phyloP scores from a whole-genome alignment of 2,329 filamentous ascomycete species.

The Monascus ruber region DNA sequence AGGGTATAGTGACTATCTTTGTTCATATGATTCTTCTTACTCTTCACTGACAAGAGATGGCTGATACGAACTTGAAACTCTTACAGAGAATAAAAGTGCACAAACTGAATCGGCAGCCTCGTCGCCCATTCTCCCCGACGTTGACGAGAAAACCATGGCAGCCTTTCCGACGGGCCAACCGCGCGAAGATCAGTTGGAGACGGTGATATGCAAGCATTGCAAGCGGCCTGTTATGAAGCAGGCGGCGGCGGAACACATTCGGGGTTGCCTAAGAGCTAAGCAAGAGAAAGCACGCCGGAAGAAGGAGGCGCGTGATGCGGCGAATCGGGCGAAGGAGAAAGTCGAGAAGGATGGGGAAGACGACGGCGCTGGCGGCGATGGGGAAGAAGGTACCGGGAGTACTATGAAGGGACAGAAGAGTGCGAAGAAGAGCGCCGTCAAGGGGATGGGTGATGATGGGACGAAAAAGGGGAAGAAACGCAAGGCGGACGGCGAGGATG shows the following conservation, averaged over 20 bases:
- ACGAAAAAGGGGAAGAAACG: constrained; percentile 62
- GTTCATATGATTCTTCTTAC: constrained; percentile 1
- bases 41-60: not conserved
- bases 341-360: constrained; percentile 36
- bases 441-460: constrained; percentile 43
- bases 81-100: constrained; percentile 15
- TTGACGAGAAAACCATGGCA: constrained; percentile 65
- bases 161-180: constrained; percentile 74
- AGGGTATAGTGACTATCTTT: constrained; percentile 12
- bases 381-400: constrained; percentile 22
- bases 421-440: constrained; percentile 47
- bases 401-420: constrained; percentile 50
- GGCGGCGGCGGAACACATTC: constrained; percentile 67
- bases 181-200: constrained; percentile 66
- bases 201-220: constrained; percentile 85
- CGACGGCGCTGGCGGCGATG: constrained; percentile 31
- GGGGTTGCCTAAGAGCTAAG: constrained; percentile 72
- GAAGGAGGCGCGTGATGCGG: constrained; percentile 61
- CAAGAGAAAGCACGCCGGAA: constrained; percentile 69
- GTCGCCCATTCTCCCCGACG: constrained; percentile 38
- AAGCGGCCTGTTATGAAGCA: constrained; percentile 75
- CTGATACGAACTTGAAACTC: constrained; percentile 1
- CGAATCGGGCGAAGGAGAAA: constrained; percentile 48
- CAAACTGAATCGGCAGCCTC: constrained; percentile 22
- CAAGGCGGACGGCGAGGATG: constrained; percentile 53